Evolutionary conservation across 257 asterid genomes (phyloP), one percentile per base, ranked within the genome.

Genomic region (Scutellaria baicalensis): DNA sequence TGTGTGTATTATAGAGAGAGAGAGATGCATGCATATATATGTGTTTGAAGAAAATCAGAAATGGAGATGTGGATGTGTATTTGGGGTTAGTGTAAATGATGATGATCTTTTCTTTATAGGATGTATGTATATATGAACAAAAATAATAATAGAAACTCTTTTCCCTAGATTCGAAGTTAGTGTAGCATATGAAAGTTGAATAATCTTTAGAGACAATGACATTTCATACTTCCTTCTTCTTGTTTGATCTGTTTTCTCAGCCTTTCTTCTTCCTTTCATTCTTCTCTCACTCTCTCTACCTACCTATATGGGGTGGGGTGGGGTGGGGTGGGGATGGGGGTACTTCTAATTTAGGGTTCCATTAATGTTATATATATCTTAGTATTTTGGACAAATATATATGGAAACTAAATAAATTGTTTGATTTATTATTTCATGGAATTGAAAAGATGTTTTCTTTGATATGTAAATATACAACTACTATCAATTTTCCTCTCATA

Each of bases 131-230:
- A 69, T 62, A 58, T 61, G 43, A 56, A 62, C 57, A 51, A 49
- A 67, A 23, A 59, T 31, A 48, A 49, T 44, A n/a, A 8, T 16
- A 49, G 77, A 78, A 75, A 70, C 8, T n/a, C n/a, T n/a, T 65
- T 78, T 39, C 50, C 42, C 66, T 49, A 65, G 75, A 73, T 76
- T 66, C 72, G 65, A 65, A 68, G 23, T 52, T 9, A 58, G 47
- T 67, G 80, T 77, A 76, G 74, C 71, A 57, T 68, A 20, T 68
- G 10, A 51, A 69, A 57, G 73, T 69, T 48, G 73, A 71, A 54
- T 56, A 42, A 75, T 75, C 70, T 63, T 67, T 38, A 17, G 17
- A 69, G 74, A 69, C 44, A 72, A 59, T 51, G 79, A 75, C 81
- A 68, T 63, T 72, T 75, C 79, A 68, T 36, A 50, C 61, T 31